Base-by-base conservation (phyloP, 495 filamentous ascomycete species). In the Neurospora discreta region DNA sequence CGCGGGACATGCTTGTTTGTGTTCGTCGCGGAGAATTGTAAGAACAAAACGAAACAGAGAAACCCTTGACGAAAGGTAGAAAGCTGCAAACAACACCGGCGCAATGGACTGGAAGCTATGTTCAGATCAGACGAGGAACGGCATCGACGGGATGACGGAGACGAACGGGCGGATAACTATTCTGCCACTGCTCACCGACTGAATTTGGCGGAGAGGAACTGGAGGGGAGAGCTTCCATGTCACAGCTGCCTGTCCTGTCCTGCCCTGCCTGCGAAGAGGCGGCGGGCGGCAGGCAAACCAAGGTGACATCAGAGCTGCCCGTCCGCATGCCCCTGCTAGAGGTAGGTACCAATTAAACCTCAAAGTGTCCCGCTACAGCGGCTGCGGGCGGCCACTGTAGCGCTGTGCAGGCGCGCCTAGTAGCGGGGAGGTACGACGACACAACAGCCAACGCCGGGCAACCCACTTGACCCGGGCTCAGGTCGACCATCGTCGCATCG, bases 1-100 rank as follows among this genome's bases (percentile, higher is more conserved):
- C 91, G 72, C 87, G 89, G 71, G 95, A 98, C 96, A 99, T 99
- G 40, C 71, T 65, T n/a, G 39, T n/a, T n/a, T n/a, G n/a, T n/a
- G n/a, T n/a, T n/a, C n/a, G n/a, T n/a, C n/a, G n/a, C n/a, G n/a
- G n/a, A n/a, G n/a, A n/a, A n/a, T n/a, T n/a, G n/a, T n/a, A n/a
- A n/a, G n/a, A n/a, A 33, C 30, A 33, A 4, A 33, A 33, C 1
- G 30, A 33, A 33, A 33, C 30, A 33, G 4, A 33, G 30, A 33
- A 33, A 33, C 30, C 30, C 33, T 3, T 36, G 33, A 36, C 33
- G 3, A 6, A 16, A 41, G 5, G 16, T 18, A 42, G 16, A 42
- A 42, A 18, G 41, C 41, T 42, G 43, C 11, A 46, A 46, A 11
- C 9, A 11, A 46, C 18, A 46, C 43, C 43, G 43, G n/a, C 8